Percentiles rank a stretch among this genome's conserved stretches.
Evolutionary conservation across 2,329 filamentous ascomycete genomes (phyloP).

Genomic region (Periconia sp.): DNA sequence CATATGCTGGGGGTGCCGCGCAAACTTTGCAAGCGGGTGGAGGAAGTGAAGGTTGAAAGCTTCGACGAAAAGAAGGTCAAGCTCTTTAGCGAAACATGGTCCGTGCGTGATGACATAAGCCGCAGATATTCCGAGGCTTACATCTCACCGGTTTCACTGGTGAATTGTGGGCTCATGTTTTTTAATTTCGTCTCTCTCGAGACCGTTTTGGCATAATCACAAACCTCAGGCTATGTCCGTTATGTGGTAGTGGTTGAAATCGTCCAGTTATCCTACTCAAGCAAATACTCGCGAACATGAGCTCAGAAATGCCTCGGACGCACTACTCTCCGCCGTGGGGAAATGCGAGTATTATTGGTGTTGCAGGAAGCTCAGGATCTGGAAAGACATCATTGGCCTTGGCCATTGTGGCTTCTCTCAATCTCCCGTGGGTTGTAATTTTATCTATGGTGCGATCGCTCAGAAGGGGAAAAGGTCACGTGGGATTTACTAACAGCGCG

Average conservation of each 20-base stretch:
- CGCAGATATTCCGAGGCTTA: background rate
- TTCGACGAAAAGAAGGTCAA: constrained; percentile 26
- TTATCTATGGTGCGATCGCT: constrained; percentile 75
- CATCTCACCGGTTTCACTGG: constrained; percentile 1
- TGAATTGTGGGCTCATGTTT: background rate
- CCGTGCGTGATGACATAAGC: constrained; percentile 4
- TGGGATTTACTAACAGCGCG: constrained; percentile 19
- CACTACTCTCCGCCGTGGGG: constrained; percentile 96
- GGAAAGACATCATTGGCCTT: constrained; percentile 93
- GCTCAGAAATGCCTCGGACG: constrained; percentile 41
- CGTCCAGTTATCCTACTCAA: background rate
- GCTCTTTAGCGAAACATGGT: constrained; percentile 22
- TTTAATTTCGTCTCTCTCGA: background rate
- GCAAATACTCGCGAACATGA: constrained; percentile 16
- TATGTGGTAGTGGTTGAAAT: constrained; percentile 5
- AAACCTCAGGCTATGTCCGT: background rate
- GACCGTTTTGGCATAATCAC: background rate
- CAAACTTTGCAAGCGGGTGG: constrained; percentile 31
- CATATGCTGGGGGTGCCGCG: constrained; percentile 24
- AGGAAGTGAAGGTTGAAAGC: constrained; percentile 18
- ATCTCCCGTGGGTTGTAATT: constrained; percentile 97
- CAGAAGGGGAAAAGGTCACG: constrained; percentile 18
- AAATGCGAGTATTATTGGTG: constrained; percentile 92
- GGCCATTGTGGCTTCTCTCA: constrained; percentile 85
- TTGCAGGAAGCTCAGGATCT: constrained; percentile 93